These are phyloP conservation scores for Coemansia guatemalensis DNA, from an alignment of 192 early-diverging fungal genomes.

Conservation along the genomic window DNA sequence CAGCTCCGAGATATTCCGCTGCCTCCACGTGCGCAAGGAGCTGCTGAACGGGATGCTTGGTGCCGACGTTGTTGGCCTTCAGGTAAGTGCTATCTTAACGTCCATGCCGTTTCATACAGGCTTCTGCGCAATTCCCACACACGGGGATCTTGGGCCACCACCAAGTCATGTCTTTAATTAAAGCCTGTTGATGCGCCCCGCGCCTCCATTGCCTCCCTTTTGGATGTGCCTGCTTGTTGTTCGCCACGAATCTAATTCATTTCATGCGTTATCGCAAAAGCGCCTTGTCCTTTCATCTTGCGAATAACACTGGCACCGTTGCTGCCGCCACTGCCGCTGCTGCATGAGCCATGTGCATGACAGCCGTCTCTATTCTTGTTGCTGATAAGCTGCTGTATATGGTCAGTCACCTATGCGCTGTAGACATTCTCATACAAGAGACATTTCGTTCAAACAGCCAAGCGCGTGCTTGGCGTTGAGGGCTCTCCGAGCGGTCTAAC, in stretches of 20 bases:
- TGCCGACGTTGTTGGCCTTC: constrained; percentile 86
- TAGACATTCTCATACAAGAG: constrained; percentile 92
- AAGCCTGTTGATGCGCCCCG: constrained; percentile 22
- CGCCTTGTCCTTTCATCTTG: neutral
- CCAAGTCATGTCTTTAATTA: constrained; percentile 21
- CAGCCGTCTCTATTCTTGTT: neutral
- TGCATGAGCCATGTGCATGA: neutral
- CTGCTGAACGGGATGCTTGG: constrained; percentile 90
- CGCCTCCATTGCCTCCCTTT: neutral
- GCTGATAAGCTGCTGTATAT: neutral
- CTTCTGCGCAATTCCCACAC: constrained; percentile 12
- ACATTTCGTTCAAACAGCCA: constrained; percentile 88
- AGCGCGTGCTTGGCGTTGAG: constrained; percentile 85
- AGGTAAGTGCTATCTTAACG: constrained; percentile 27
- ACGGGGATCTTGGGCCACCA: neutral
- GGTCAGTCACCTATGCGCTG: neutral
- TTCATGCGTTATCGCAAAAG: neutral
- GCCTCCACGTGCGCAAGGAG: constrained; percentile 81
- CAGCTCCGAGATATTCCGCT: constrained; percentile 92
- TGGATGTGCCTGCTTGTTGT: neutral
- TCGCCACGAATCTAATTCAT: neutral
- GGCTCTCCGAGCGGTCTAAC: constrained; percentile 83
- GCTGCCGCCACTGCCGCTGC: neutral
- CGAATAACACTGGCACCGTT: neutral
- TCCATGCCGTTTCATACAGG: neutral